Evolutionary conservation across 805 yeast genomes (phyloP), one percentile per base, ranked within the genome.

Genomic region (Ogataea naganishii): DNA sequence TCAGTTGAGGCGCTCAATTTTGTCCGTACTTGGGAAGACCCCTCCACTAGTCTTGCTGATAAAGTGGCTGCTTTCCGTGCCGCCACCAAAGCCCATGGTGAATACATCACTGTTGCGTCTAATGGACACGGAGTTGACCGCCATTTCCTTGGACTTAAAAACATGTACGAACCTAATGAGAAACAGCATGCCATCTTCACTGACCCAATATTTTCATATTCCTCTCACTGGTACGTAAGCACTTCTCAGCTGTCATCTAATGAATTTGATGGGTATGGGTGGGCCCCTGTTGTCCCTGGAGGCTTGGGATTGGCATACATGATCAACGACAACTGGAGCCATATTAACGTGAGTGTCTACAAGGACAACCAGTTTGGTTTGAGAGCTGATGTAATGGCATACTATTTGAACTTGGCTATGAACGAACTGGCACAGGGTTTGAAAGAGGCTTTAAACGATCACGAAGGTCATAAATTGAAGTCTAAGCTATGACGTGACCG

Each of bases 231-330:
- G 98, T 77, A 69, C 54, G 55, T 89, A 30, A 81, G 94, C 13
- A 75, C 95, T 3, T 85, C 96, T 2, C 97, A 89, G 58, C 66
- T 89, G 41, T 80, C 92, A 7, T 80, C 94, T 5, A 82, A 79
- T 45, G 66, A 65, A 56, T 83, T 85, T 59, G 85, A 85, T 53
- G 88, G 94, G 26, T 89, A 88, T 68, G 98, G 98, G 20, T 89
- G 86, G 84, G 74, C 95, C 13, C 95, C 94, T 55, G 97, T 92
- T 29, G 76, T 81, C 44, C 95, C 88, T 49, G 83, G 80, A 37
- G 98, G 98, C 7, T 77, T 82, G 47, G 98, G 97, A 6, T 68
- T 84, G 39, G 96, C 95, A 7, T 89, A 89, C 64, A 84, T 86
- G 84, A 68, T 89, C 48, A 86, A 83, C 65, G 72, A 73, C 36